phyloP scores from a whole-genome alignment of 192 early-diverging fungal species.

The Coemansia sp. region DNA sequence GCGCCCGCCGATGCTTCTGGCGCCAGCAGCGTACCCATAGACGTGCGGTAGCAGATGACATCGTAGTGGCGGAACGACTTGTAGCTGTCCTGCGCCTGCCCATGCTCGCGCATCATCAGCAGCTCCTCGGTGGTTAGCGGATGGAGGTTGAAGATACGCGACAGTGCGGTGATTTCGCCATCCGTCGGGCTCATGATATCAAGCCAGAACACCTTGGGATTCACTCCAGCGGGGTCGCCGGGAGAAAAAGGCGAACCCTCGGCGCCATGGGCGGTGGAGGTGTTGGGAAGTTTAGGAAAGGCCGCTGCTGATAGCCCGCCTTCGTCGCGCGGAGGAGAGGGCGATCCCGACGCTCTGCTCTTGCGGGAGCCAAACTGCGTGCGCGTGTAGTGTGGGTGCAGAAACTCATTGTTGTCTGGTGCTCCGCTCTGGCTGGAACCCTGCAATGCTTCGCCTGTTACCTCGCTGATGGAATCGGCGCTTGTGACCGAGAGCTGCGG shows the following conservation, averaged over 20 bases:
- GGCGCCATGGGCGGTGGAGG: too few species aligned
- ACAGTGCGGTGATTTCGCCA: slow-evolving; percentile 63
- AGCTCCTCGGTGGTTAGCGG: slow-evolving; percentile 92
- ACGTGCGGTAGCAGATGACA: slow-evolving; percentile 79
- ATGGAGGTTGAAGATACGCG: slow-evolving; percentile 79
- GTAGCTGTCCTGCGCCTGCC: slow-evolving; percentile 76
- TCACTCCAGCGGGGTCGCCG: slow-evolving; percentile 43
- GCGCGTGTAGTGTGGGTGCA: slow-evolving; percentile 45
- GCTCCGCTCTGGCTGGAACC: background rate
- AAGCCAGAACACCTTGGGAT: slow-evolving; percentile 64
- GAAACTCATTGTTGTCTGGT: slow-evolving; percentile 17
- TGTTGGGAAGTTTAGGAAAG: background rate
- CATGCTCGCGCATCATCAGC: slow-evolving; percentile 66
- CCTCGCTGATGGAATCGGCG: slow-evolving; percentile 23
- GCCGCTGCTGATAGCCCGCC: background rate
- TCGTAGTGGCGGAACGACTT: slow-evolving; percentile 90
- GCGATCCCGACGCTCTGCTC: background rate
- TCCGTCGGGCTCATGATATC: slow-evolving; percentile 66
- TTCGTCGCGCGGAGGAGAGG: background rate
- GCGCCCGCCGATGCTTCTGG: background rate
- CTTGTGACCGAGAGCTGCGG: slow-evolving; percentile 42
- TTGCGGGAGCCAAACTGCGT: slow-evolving; percentile 10
- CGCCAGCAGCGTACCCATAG: slow-evolving; percentile 26
- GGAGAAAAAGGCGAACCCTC: too few species aligned
- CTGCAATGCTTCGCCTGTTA: background rate